A percentile compares a stretch with the other conserved stretches of the same genome.
These are phyloP conservation scores for Debaryomyces maramus DNA, from an alignment of 805 yeast genomes.

Conservation along the genomic window DNA sequence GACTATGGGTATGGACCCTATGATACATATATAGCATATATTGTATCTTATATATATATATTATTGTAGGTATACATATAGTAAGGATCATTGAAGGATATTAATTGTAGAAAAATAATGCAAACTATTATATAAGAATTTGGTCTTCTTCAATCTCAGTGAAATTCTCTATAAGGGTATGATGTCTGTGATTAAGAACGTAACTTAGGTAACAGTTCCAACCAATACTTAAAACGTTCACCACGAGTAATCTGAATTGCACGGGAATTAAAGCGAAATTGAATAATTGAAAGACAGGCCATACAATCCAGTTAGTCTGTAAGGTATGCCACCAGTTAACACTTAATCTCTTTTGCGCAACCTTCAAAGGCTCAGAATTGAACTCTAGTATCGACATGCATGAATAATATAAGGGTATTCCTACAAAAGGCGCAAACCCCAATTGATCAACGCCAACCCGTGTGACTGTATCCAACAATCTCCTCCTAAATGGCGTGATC, in stretches of 20 bases:
- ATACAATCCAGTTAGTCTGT: slow-evolving; percentile 74
- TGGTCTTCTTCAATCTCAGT: slow-evolving; percentile 10
- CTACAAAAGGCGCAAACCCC: slow-evolving; percentile 70
- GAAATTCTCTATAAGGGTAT: background rate
- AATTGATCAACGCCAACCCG: slow-evolving; percentile 73
- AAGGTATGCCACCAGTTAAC: slow-evolving; percentile 68
- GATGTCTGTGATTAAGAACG: slow-evolving; percentile 25
- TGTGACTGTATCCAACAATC: slow-evolving; percentile 19
- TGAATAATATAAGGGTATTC: slow-evolving; percentile 69
- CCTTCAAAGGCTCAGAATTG: slow-evolving; percentile 37
- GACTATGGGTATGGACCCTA: too few relatives aligned
- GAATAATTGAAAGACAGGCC: slow-evolving; percentile 84
- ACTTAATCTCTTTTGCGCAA: slow-evolving; percentile 43
- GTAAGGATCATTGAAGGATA: too few relatives aligned
- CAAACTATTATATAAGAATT: slow-evolving; percentile 5
- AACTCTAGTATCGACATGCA: slow-evolving; percentile 66
- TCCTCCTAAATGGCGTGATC: slow-evolving; percentile 2
- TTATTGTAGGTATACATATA: too few relatives aligned
- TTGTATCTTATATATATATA: too few relatives aligned
- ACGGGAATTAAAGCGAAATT: slow-evolving; percentile 79
- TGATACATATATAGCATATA: too few relatives aligned
- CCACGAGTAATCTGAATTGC: slow-evolving; percentile 64
- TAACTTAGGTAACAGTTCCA: slow-evolving; percentile 83
- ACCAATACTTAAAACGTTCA: slow-evolving; percentile 67
- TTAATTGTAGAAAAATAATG: too few relatives aligned